Evolutionary conservation across 2,329 filamentous ascomycete genomes (phyloP).

Genomic region (Zymoseptoria ardabiliae): DNA sequence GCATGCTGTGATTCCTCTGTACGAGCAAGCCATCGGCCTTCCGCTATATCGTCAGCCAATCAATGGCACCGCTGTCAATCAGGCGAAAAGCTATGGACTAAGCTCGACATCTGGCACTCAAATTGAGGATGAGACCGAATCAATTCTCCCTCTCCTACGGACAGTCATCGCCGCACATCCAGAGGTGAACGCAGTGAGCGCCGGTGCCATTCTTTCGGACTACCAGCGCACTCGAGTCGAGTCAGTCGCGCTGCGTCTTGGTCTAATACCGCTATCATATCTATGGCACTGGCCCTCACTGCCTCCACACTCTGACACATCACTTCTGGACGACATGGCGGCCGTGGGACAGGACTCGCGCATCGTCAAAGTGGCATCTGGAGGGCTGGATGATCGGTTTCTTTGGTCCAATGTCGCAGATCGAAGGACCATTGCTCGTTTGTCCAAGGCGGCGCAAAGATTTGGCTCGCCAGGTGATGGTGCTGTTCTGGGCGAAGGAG

Average conservation of each 20-base stretch:
- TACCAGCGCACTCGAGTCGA: conserved; percentile 97
- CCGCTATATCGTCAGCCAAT: conserved; percentile 81
- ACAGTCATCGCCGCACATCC: conserved; percentile 63
- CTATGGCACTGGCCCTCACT: conserved; percentile 86
- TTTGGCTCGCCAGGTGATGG: conserved; percentile 62
- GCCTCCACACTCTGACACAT: conserved; percentile 43
- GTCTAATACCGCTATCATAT: conserved; percentile 73
- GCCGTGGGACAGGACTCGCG: conserved; percentile 72
- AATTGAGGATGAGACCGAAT: conserved; percentile 74
- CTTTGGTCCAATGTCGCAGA: conserved; percentile 75
- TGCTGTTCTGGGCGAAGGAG: conserved; percentile 80
- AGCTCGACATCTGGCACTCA: conserved; percentile 19
- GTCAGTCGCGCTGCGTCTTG: conserved; percentile 78
- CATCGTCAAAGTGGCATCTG: conserved; percentile 90
- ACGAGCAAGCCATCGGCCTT: conserved; percentile 67
- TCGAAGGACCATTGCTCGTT: conserved; percentile 36
- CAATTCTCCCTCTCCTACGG: conserved; percentile 66
- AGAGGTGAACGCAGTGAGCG: conserved; percentile 75
- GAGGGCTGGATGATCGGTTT: conserved; percentile 71
- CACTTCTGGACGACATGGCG: conserved; percentile 74
- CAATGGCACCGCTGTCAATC: conserved; percentile 61
- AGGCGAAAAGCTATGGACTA: conserved; percentile 59
- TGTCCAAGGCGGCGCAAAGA: conserved; percentile 52
- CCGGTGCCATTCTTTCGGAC: conserved; percentile 86
- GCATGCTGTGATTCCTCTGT: conserved; percentile 77